These are phyloP conservation scores for Mycena chlorophos DNA, from an alignment of 768 basidiomycete species.

Conservation along the genomic window DNA sequence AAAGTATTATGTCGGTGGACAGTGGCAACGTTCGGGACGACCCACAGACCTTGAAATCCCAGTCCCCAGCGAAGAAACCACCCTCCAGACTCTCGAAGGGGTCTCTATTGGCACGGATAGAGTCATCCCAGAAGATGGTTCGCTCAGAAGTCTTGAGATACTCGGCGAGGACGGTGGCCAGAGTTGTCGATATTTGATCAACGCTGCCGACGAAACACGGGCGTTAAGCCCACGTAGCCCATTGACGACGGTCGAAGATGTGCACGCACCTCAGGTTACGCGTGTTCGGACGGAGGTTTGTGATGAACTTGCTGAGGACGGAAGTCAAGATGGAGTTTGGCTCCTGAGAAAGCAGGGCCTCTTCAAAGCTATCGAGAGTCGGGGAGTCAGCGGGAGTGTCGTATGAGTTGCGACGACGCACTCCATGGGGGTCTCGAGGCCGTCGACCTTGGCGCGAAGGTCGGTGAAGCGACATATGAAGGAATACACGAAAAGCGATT, in stretches of 20 bases:
- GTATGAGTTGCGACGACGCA: slow-evolving; percentile 44
- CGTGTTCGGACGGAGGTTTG: slow-evolving; percentile 83
- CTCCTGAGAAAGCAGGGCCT: slow-evolving; percentile 70
- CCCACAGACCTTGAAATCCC: slow-evolving; percentile 75
- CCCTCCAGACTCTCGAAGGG: slow-evolving; percentile 65
- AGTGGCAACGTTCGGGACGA: slow-evolving; percentile 23
- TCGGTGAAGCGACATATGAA: slow-evolving; percentile 84
- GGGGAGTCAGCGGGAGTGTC: slow-evolving; percentile 27
- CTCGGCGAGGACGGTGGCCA: slow-evolving; percentile 67
- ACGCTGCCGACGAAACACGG: slow-evolving; percentile 49
- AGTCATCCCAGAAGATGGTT: slow-evolving; percentile 80
- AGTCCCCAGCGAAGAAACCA: slow-evolving; percentile 79
- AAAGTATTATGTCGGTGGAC: slow-evolving; percentile 19
- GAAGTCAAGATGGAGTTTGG: slow-evolving; percentile 72
- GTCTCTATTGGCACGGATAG: slow-evolving; percentile 64
- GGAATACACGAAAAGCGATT: slow-evolving; percentile 80
- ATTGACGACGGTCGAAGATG: slow-evolving; percentile 30
- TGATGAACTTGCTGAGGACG: slow-evolving; percentile 73
- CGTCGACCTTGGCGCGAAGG: slow-evolving; percentile 73
- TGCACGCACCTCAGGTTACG: slow-evolving; percentile 82
- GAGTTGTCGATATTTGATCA: slow-evolving; percentile 80
- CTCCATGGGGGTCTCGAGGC: slow-evolving; percentile 82
- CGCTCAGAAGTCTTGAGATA: slow-evolving; percentile 73
- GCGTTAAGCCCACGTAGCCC: slow-evolving; percentile 35
- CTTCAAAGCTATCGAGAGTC: slow-evolving; percentile 65